Percentiles rank a stretch among this genome's conserved stretches.
These are phyloP conservation scores for Exophiala sideris DNA, from an alignment of 2,329 filamentous ascomycete genomes.

Conservation along the genomic window DNA sequence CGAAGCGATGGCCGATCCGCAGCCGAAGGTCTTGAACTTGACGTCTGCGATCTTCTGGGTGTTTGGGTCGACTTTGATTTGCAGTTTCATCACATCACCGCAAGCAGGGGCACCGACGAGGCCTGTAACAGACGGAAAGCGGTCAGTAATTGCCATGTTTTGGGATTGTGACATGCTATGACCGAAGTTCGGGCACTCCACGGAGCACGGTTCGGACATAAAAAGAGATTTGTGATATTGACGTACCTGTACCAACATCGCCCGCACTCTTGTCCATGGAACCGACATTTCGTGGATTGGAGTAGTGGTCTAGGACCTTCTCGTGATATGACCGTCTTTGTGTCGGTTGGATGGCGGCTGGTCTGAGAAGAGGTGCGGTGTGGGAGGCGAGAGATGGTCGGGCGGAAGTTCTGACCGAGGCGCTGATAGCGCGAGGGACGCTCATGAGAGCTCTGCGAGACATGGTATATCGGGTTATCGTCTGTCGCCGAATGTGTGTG, in stretches of 20 bases:
- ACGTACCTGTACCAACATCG: conserved; percentile 69
- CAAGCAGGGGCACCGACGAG: conserved; percentile 88
- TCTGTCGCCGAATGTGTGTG: not conserved
- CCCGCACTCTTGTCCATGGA: conserved; percentile 73
- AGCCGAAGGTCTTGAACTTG: conserved; percentile 98
- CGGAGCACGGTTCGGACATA: conserved; percentile 8
- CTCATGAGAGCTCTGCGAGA: conserved; percentile 56
- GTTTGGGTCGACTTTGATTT: conserved; percentile 85
- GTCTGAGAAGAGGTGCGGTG: conserved; percentile 43
- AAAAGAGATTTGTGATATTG: not conserved
- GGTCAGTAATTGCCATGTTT: conserved; percentile 9
- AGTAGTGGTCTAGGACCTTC: conserved; percentile 81
- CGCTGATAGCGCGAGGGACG: conserved; percentile 52
- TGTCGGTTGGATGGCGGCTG: conserved; percentile 36
- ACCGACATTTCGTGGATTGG: conserved; percentile 72
- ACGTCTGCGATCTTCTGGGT: conserved; percentile 88
- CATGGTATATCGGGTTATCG: conserved; percentile 42
- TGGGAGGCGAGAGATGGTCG: conserved; percentile 45
- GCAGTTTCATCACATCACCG: conserved; percentile 90
- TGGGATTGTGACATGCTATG: not conserved
- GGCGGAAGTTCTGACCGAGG: conserved; percentile 48
- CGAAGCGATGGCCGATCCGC: conserved; percentile 89
- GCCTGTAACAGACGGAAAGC: conserved; percentile 44
- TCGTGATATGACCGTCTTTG: conserved; percentile 58
- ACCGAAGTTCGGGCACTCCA: conserved; percentile 12